These are phyloP conservation scores for Hypoxylon crocopeplum DNA, from an alignment of 495 filamentous ascomycete species.

Conservation along the genomic window DNA sequence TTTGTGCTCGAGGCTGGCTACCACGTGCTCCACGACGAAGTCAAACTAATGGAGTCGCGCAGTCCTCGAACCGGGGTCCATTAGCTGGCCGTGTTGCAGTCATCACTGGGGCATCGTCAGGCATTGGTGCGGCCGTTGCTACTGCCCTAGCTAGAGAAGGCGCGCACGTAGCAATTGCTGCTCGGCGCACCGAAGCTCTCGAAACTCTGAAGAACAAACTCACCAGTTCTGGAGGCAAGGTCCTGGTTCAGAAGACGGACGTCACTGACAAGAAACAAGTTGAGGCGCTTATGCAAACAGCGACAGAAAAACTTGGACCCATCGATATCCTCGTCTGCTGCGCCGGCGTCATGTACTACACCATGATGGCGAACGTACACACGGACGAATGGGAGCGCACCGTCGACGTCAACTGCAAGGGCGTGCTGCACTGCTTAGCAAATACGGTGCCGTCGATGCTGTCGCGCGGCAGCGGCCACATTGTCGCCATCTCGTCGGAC, in stretches of 20 bases:
- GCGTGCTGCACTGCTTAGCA: constrained; percentile 67
- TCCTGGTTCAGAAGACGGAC: constrained; percentile 66
- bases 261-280: constrained; percentile 64
- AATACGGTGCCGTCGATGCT: constrained; percentile 69
- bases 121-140: constrained; percentile 61
- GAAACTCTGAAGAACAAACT: constrained; percentile 62
- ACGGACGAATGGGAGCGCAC: constrained; percentile 73
- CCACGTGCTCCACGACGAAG: constrained; percentile 57
- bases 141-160: constrained; percentile 56
- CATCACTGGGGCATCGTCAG: constrained; percentile 62
- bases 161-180: constrained; percentile 67
- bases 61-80: constrained; percentile 50
- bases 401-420: constrained; percentile 76
- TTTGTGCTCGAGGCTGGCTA: constrained; percentile 74
- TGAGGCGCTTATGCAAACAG: constrained; percentile 58
- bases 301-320: constrained; percentile 63
- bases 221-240: constrained; percentile 56
- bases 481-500: constrained; percentile 74
- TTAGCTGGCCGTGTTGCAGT: constrained; percentile 62
- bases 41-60: constrained; percentile 43
- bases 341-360: constrained; percentile 79
- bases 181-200: constrained; percentile 66
- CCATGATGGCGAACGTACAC: constrained; percentile 72
- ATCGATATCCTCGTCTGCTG: constrained; percentile 72
- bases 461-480: constrained; percentile 60